Evolutionary conservation across 208 protist genomes (phyloP), one percentile per base, ranked within the genome.

Genomic region (Trypanosoma scelopori): DNA sequence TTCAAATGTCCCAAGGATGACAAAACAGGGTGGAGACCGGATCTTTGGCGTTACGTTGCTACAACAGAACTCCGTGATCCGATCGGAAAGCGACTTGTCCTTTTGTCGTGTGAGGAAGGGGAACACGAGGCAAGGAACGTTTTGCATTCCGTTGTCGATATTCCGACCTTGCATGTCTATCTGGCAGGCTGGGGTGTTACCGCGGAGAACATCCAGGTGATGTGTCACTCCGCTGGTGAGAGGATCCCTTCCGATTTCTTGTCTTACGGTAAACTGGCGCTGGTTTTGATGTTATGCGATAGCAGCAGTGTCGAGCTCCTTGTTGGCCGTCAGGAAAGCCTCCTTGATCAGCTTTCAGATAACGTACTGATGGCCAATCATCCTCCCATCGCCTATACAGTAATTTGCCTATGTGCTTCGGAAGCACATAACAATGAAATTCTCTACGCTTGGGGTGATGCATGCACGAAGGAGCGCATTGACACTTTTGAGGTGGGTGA

Each of bases 221-320:
- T 93, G 75, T 93, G 83, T 71, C 81, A 85, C 22, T 69, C 87
- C 0, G 87, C 83, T 13, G 76, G 87, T 37, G 74, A 85, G 50
- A 93, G 87, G 62, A 72, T 88, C 32, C 75, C 75, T 28, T 88
- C 79, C 39, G 78, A 86, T 55, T 85, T 65, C 42, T 65, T 87
- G 6, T 80, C 83, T 18, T 82, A 85, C 65, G 87, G 83, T 42
- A 93, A 93, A 68, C 80, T 90, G 49, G 81, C 83, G 27, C 69
- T 89, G 28, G 67, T 87, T 52, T 76, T 90, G 23, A 77, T 90
- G 62, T 78, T 74, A 22, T 84, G 74, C 47, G 71, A 93, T 58
- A 58, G 61, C 12, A 72, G 63, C 16, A 69, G 47, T 23, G 62
- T 49, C 27, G 65, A 76, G 45, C 59, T 67, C 1, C 74, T 90